Percentiles rank a stretch among this genome's conserved stretches.
phyloP scores from a whole-genome alignment of 305 asterid species.

The Fraxinus floribunda region DNA sequence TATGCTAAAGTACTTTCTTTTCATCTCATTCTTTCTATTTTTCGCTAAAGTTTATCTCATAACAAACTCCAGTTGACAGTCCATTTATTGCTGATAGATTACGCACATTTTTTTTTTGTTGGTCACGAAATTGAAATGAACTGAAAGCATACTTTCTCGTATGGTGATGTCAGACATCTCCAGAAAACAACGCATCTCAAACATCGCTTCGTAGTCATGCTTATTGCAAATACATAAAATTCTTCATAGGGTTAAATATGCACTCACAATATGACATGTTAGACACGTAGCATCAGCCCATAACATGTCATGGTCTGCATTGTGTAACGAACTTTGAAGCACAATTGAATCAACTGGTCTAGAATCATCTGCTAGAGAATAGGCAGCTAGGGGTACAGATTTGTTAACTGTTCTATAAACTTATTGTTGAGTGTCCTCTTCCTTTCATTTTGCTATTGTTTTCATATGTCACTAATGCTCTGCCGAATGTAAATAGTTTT shows the following conservation, averaged over 20 bases:
- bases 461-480: background rate
- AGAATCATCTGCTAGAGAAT: background rate
- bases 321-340: background rate
- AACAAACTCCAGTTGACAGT: slow-evolving; percentile 7
- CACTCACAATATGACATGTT: background rate
- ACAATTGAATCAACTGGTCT: background rate
- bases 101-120: background rate
- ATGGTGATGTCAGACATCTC: background rate
- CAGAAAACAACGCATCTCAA: background rate
- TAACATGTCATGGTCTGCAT: background rate
- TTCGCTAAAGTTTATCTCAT: background rate
- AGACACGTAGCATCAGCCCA: background rate
- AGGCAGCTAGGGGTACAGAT: background rate
- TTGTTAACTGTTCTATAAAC: background rate
- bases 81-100: background rate
- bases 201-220: background rate
- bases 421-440: background rate
- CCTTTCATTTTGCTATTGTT: background rate
- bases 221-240: background rate
- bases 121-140: background rate
- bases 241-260: background rate
- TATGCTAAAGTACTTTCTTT: background rate
- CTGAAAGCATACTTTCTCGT: background rate
- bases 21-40: background rate
- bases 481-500: background rate